phyloP scores from a whole-genome alignment of 805 yeast species.

The Saccharomycopsis javanensis region DNA sequence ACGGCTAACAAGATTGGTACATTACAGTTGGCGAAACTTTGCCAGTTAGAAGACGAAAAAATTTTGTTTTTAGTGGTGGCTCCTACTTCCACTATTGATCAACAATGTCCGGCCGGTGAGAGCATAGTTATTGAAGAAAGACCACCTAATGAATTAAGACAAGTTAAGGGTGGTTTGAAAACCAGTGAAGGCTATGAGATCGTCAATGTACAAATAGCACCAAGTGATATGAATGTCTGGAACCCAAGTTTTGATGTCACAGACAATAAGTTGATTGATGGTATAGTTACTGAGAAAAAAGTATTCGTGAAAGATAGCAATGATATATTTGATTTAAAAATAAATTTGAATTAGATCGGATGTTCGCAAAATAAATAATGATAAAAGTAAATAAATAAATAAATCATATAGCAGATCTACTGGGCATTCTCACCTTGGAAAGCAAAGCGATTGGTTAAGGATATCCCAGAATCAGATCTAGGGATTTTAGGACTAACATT shows the following conservation, averaged over 20 bases:
- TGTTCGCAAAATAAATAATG: background rate
- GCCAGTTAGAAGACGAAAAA: constrained; percentile 45
- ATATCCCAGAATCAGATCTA: background rate
- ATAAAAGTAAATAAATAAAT: too few species aligned
- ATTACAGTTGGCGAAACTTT: constrained; percentile 70
- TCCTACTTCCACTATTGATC: constrained; percentile 85
- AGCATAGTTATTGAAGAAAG: constrained; percentile 82
- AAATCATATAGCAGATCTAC: too few species aligned
- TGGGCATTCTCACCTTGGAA: background rate
- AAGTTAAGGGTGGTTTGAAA: constrained; percentile 59
- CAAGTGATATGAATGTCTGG: constrained; percentile 82
- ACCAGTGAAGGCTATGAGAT: constrained; percentile 22
- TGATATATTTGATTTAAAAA: background rate
- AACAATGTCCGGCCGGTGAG: constrained; percentile 53
- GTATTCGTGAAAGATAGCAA: constrained; percentile 39
- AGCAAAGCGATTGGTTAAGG: background rate
- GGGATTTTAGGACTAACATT: background rate
- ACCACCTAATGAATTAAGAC: constrained; percentile 68
- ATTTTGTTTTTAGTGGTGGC: constrained; percentile 91
- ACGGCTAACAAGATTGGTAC: constrained; percentile 97
- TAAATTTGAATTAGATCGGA: background rate
- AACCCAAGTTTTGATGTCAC: constrained; percentile 96
- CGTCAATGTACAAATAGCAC: constrained; percentile 67
- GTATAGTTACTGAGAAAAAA: constrained; percentile 78
- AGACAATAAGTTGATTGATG: constrained; percentile 72